Evolutionary conservation across 228 moss, liverwort and hornwort genomes (phyloP).

Genomic region (Sphagnum magellanicum): DNA sequence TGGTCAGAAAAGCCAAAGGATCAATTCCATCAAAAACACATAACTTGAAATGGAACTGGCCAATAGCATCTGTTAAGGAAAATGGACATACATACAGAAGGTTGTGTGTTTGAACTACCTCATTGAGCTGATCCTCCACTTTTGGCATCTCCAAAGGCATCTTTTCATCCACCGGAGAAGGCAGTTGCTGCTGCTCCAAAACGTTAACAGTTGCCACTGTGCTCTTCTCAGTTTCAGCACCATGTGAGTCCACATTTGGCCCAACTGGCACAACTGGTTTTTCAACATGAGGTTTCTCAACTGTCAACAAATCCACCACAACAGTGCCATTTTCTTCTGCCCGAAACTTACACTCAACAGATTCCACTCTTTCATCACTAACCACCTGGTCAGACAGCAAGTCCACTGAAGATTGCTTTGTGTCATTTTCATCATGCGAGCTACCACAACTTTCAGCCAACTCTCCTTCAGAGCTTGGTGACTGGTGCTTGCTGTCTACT

Average conservation of each 20-base stretch:
- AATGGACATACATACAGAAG: background rate
- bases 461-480: background rate
- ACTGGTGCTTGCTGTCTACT: background rate
- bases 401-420: background rate
- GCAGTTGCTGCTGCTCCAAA: background rate
- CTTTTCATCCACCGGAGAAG: background rate
- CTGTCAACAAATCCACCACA: slow-evolving; percentile 1
- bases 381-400: background rate
- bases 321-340: background rate
- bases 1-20: background rate
- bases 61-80: background rate
- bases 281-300: background rate
- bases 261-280: background rate
- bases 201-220: background rate
- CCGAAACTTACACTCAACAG: background rate
- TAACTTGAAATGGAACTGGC: background rate
- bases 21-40: background rate
- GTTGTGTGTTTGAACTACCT: background rate
- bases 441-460: background rate
- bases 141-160: background rate
- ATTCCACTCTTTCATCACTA: background rate
- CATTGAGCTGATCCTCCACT: slow-evolving; percentile 12
- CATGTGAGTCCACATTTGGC: background rate
- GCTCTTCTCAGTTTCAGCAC: background rate
- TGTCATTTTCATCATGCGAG: background rate